phyloP scores from a whole-genome alignment of 768 basidiomycete genomes.

The Piloderma croceum region DNA sequence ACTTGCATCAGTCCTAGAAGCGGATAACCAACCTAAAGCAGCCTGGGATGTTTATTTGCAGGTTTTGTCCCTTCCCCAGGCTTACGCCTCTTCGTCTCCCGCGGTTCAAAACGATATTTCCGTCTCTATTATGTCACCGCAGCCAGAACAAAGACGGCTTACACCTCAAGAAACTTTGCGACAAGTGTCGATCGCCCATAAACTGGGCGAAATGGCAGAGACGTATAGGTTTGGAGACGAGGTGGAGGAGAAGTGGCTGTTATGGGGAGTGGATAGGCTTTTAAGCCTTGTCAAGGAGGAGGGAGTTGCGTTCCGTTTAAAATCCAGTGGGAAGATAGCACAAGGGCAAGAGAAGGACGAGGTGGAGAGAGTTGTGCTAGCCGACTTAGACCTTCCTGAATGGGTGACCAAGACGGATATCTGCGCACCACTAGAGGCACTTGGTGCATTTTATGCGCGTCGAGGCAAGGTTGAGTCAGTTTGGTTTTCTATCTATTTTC shows the following conservation, averaged over 20 bases:
- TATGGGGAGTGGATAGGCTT: conserved; percentile 13
- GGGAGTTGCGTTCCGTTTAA: no score
- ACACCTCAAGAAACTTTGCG: neutral
- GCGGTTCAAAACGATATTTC: neutral
- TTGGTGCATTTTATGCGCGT: conserved; percentile 39
- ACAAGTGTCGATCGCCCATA: conserved; percentile 21
- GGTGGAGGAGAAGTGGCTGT: conserved; percentile 8
- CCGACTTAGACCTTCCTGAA: conserved; percentile 37
- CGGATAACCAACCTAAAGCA: conserved; percentile 18
- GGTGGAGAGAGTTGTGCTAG: no score
- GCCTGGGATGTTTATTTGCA: conserved; percentile 18
- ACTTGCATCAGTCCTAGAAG: conserved; percentile 37
- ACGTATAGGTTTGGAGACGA: conserved; percentile 1
- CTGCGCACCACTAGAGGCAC: conserved; percentile 39
- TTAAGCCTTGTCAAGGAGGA: no score
- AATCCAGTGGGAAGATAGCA: no score
- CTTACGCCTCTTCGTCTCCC: neutral
- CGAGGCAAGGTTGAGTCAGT: conserved; percentile 35
- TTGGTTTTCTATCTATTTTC: neutral
- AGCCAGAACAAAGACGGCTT: neutral
- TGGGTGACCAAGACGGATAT: conserved; percentile 42
- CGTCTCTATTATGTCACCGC: neutral
- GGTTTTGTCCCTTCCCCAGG: neutral
- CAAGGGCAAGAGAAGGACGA: no score
- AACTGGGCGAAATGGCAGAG: neutral